phyloP scores from a whole-genome alignment of 148 eudicot genomes.

The Rhododendron ovatum region DNA sequence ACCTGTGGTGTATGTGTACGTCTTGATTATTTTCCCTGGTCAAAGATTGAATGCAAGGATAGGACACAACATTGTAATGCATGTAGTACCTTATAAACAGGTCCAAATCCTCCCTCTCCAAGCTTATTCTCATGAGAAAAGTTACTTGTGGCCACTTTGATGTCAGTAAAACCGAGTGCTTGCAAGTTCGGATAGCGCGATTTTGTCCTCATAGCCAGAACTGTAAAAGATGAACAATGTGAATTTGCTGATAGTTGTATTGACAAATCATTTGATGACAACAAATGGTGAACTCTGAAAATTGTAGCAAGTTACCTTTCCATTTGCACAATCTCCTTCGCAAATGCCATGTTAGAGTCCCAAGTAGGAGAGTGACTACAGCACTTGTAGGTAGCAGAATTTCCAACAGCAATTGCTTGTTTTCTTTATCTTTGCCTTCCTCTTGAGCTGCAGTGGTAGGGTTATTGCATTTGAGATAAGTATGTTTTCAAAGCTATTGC shows the following conservation, averaged over 20 bases:
- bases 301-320: conserved; percentile 9
- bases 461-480: background rate
- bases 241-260: background rate
- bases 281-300: background rate
- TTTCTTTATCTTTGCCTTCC: background rate
- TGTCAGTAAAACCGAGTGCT: conserved; percentile 22
- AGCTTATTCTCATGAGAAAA: conserved; percentile 33
- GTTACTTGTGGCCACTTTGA: conserved; percentile 27
- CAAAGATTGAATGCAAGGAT: background rate
- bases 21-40: background rate
- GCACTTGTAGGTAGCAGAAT: conserved; percentile 22
- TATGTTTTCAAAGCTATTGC: background rate
- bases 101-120: conserved; percentile 50
- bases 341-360: conserved; percentile 5
- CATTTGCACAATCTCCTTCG: conserved; percentile 10
- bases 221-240: background rate
- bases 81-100: conserved; percentile 36
- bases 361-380: conserved; percentile 13
- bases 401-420: background rate
- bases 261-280: background rate
- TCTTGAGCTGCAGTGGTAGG: conserved; percentile 15
- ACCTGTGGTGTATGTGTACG: background rate
- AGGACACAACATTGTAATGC: background rate
- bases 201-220: background rate
- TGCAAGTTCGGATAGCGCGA: conserved; percentile 18